These are phyloP conservation scores for Euphorbia peplus DNA, from an alignment of 345 rosid species.

Conservation along the genomic window DNA sequence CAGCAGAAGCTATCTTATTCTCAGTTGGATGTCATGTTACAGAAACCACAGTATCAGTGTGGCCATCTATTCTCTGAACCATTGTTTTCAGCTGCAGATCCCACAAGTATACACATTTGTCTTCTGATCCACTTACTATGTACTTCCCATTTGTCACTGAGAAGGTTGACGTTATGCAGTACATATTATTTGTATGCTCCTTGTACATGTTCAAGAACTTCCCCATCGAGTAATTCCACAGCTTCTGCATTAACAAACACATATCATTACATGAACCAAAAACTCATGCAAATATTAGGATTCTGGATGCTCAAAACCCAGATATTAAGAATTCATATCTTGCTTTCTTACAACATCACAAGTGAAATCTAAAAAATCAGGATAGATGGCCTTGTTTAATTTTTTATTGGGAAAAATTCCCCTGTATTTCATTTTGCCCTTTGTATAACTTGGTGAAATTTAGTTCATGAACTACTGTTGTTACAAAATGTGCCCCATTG, in stretches of 20 bases:
- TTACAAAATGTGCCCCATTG: too few species aligned
- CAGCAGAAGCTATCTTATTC: slow-evolving; percentile 83
- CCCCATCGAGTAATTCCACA: slow-evolving; percentile 82
- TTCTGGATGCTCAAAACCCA: background rate
- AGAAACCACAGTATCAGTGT: slow-evolving; percentile 73
- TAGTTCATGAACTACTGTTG: background rate
- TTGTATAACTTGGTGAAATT: too few species aligned
- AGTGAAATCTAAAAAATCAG: background rate
- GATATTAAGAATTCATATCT: background rate
- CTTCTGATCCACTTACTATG: slow-evolving; percentile 96
- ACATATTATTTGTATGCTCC: slow-evolving; percentile 73
- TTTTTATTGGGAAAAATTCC: too few species aligned
- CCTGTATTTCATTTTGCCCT: too few species aligned
- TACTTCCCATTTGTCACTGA: slow-evolving; percentile 91
- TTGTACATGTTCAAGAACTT: slow-evolving; percentile 79
- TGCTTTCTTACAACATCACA: background rate
- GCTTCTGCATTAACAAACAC: slow-evolving; percentile 48
- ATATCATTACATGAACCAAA: too few species aligned
- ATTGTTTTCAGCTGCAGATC: slow-evolving; percentile 82
- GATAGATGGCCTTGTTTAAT: too few species aligned
- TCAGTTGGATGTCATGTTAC: slow-evolving; percentile 77
- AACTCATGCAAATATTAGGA: background rate
- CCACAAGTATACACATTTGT: slow-evolving; percentile 83
- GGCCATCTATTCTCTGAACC: slow-evolving; percentile 87
- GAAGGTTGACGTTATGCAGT: slow-evolving; percentile 87